These are phyloP conservation scores for Nasturtium officinale DNA, from an alignment of 345 rosid genomes.

Conservation along the genomic window DNA sequence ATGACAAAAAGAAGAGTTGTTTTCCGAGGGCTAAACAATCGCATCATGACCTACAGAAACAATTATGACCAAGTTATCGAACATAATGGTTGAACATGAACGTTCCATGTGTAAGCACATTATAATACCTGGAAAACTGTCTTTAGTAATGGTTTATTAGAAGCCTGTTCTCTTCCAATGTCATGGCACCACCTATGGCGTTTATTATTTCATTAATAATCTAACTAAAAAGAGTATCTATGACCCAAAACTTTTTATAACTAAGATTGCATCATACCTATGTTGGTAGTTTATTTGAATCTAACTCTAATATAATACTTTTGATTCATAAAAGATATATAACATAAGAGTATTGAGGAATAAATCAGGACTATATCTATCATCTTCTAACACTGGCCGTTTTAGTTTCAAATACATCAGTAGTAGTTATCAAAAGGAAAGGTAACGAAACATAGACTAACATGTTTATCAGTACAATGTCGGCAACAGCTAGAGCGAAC, in stretches of 20 bases:
- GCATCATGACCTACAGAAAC: slow-evolving; percentile 72
- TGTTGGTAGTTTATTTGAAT: not conserved
- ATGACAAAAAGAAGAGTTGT: slow-evolving; percentile 86
- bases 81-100: slow-evolving; percentile 13
- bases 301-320: not conserved
- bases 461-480: slow-evolving; percentile 75
- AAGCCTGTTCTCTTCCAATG: slow-evolving; percentile 92
- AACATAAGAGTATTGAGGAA: not conserved
- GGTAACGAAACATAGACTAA: slow-evolving; percentile 42
- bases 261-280: not conserved
- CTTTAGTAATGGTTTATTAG: slow-evolving; percentile 87
- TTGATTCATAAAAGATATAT: not conserved
- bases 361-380: not conserved
- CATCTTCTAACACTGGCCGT: not conserved
- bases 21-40: slow-evolving; percentile 85
- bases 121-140: slow-evolving; percentile 80
- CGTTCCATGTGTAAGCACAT: slow-evolving; percentile 6
- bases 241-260: not conserved
- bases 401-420: not conserved
- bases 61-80: slow-evolving; percentile 25
- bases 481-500: slow-evolving; percentile 73
- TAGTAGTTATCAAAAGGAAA: slow-evolving; percentile 7
- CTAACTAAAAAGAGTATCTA: not conserved
- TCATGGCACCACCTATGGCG: slow-evolving; percentile 86
- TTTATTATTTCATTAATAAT: slow-evolving; percentile 27